Evolutionary conservation across 108 stramenopile genomes (phyloP), one percentile per base, ranked within the genome.

Genomic region (Aurantiochytrium sp.): DNA sequence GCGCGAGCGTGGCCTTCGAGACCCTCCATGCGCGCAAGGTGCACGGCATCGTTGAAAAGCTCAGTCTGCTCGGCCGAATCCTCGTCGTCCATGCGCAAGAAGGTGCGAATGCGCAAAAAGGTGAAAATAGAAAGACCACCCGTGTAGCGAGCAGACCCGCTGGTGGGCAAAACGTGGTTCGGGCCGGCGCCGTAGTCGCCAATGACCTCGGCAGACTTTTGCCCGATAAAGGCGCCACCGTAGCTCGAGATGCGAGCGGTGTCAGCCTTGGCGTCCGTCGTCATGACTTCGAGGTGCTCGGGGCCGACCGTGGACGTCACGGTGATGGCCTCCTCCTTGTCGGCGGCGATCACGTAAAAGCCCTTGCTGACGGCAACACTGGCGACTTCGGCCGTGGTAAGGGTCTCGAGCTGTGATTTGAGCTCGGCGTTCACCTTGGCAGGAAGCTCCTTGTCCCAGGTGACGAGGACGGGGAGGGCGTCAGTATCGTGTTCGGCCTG

Each of bases 161-260:
- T 97, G 2, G 99, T 99, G 58, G 99, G 99, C 51, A 99, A 91
- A 10, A 98, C 98, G 92, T 99, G 99, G 94, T 99, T 99, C 6
- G 99, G 99, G 44, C 99, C 99, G 12, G 97, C 98, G 42, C 98
- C 99, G 89, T 99, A 99, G 92, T 99, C 99, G 60, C 99, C 99
- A 58, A 99, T 89, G 6, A 99, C 99, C 93, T 99, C 99, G 19
- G 99, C 98, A 4, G 98, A 96, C 88, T 96, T 91, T 25, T 92
- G 90, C 8, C 99, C 99, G 73, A 99, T 93, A 90, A 99, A 99
- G 64, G 98, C 91, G 6, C 97, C 98, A 28, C 99, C 99, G 91
- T 98, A 99, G 91, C 97, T 96, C 14, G 88, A 90, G 89, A 97
- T 97, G 16, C 88, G 73, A 44, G 93, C 60, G 16, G 93, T 96